phyloP scores from a whole-genome alignment of 2,329 filamentous ascomycete species.

The Arthrobotrys pseudoclavata region DNA sequence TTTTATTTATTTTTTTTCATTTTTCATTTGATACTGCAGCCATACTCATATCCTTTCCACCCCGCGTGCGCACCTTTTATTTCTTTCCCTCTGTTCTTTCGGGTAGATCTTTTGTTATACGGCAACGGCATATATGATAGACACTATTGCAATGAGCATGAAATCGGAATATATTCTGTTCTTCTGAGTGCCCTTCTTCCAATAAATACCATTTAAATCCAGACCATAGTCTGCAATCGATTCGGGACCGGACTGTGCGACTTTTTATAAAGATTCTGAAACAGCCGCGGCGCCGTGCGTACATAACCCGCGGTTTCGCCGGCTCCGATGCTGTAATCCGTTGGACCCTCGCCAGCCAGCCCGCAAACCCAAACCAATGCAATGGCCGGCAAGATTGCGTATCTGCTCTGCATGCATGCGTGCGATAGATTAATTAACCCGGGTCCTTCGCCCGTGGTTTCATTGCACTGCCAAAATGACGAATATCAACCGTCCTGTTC shows the following conservation, averaged over 20 bases:
- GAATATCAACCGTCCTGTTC: not conserved
- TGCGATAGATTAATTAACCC: conserved; percentile 15
- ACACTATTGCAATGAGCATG: conserved; percentile 9
- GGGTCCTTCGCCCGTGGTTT: conserved; percentile 1
- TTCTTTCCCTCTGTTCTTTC: not conserved
- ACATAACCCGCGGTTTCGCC: conserved; percentile 58
- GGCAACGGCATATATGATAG: conserved; percentile 25
- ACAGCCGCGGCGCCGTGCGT: conserved; percentile 38
- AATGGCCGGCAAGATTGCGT: not conserved
- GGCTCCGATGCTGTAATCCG: conserved; percentile 36
- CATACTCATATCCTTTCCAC: not conserved
- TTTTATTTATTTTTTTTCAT: not conserved
- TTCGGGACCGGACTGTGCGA: not conserved
- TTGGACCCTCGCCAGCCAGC: not conserved
- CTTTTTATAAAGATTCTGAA: conserved; percentile 33
- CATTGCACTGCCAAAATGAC: not conserved
- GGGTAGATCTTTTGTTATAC: conserved; percentile 23
- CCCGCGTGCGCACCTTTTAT: conserved; percentile 7
- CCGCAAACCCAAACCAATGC: not conserved
- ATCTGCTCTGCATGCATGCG: not conserved
- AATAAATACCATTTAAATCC: not conserved
- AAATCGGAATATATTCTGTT: conserved; percentile 8
- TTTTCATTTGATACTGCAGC: not conserved
- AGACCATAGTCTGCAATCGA: not conserved
- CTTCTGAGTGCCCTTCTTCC: not conserved